phyloP scores from a whole-genome alignment of 2,329 filamentous ascomycete genomes.

The Emericellopsis atlantica region DNA sequence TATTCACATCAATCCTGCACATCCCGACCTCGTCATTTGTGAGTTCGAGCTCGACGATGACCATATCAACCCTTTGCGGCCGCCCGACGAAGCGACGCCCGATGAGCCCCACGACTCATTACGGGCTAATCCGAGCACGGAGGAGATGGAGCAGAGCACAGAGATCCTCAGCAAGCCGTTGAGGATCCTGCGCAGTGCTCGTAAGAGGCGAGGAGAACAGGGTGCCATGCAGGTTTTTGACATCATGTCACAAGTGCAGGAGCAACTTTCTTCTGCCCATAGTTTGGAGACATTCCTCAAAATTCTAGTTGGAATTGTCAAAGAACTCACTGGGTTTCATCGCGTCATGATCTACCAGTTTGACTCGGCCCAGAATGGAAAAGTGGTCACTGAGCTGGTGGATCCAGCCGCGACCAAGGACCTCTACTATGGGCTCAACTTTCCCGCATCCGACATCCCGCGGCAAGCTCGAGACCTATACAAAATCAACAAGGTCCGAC shows the following conservation, averaged over 20 bases:
- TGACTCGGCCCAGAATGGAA: slow-evolving; percentile 68
- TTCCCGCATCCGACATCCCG: slow-evolving; percentile 78
- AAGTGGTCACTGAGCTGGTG: slow-evolving; percentile 78
- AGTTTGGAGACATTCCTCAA: slow-evolving; percentile 65
- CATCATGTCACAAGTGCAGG: slow-evolving; percentile 84
- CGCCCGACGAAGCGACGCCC: slow-evolving; percentile 43
- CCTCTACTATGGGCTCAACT: slow-evolving; percentile 77
- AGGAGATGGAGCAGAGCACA: slow-evolving; percentile 67
- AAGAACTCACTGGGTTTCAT: slow-evolving; percentile 83
- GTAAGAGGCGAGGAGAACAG: slow-evolving; percentile 64
- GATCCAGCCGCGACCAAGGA: slow-evolving; percentile 70
- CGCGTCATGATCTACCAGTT: slow-evolving; percentile 92
- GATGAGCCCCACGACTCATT: slow-evolving; percentile 63
- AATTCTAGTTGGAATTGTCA: slow-evolving; percentile 72
- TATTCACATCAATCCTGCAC: slow-evolving; percentile 59
- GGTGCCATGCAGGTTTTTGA: slow-evolving; percentile 84
- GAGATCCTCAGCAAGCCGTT: slow-evolving; percentile 63
- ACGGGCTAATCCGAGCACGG: slow-evolving; percentile 55
- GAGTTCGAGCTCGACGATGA: slow-evolving; percentile 86
- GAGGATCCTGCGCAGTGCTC: slow-evolving; percentile 61
- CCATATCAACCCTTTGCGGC: slow-evolving; percentile 51
- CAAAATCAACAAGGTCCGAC: slow-evolving; percentile 76
- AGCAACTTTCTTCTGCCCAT: slow-evolving; percentile 64
- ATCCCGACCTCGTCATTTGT: slow-evolving; percentile 65
- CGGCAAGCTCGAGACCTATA: slow-evolving; percentile 82